A percentile compares a stretch with the other conserved stretches of the same genome.
phyloP scores from a whole-genome alignment of 1,284 basidiomycete species.

The Coniferiporia sulphurascens region DNA sequence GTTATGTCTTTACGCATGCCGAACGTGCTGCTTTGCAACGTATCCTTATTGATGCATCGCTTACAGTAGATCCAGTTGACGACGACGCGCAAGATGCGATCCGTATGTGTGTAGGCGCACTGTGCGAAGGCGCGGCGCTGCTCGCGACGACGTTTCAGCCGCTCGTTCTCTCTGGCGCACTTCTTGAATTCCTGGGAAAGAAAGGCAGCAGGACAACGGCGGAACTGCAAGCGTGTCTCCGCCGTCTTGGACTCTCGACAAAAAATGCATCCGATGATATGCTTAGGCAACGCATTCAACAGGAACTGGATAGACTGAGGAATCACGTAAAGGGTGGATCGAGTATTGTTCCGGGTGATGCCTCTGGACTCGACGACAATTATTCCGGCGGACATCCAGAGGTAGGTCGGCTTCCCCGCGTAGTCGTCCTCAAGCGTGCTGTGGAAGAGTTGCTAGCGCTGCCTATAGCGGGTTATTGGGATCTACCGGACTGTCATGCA shows the following conservation, averaged over 20 bases:
- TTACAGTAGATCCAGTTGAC: slow-evolving; percentile 29
- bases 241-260: slow-evolving; percentile 35
- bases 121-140: slow-evolving; percentile 42
- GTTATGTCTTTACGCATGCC: slow-evolving; percentile 40
- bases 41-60: slow-evolving; percentile 38
- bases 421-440: slow-evolving; percentile 40
- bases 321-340: slow-evolving; percentile 21
- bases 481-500: slow-evolving; percentile 35
- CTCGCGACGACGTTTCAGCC: slow-evolving; percentile 45
- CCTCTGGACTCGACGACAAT: not conserved
- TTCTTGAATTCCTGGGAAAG: slow-evolving; percentile 35
- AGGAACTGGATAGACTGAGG: slow-evolving; percentile 32
- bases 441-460: slow-evolving; percentile 41
- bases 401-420: slow-evolving; percentile 38
- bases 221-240: slow-evolving; percentile 35
- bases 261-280: slow-evolving; percentile 31
- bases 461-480: slow-evolving; percentile 46
- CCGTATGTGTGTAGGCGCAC: slow-evolving; percentile 41
- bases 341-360: not conserved
- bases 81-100: slow-evolving; percentile 28
- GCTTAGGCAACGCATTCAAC: slow-evolving; percentile 33
- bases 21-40: slow-evolving; percentile 37
- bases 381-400: slow-evolving; percentile 23
- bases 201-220: slow-evolving; percentile 31
- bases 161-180: slow-evolving; percentile 38